Percentiles rank a stretch among this genome's conserved stretches.
Conservation (phyloP, 2,329 filamentous ascomycete genomes). For the Epichloe glyceriae region DNA sequence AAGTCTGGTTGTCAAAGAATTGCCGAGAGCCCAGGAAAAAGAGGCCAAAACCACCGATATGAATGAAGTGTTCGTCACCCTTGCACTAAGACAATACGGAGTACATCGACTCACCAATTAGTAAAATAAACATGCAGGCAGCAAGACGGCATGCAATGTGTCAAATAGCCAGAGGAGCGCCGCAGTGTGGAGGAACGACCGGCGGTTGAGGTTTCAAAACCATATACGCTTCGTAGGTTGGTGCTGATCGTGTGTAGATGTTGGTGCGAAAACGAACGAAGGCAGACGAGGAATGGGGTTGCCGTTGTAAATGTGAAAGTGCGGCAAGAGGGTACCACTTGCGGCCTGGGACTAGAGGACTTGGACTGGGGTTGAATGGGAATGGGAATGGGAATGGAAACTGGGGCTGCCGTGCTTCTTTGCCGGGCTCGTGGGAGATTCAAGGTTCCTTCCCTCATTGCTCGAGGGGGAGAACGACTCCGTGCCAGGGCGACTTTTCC, state of each 20-base stretch:
- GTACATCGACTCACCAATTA: conserved; percentile 3
- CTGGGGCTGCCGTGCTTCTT: conserved; percentile 4
- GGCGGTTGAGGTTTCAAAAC: conserved; percentile 2
- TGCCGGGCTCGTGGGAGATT: conserved; percentile 2
- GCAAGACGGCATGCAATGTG: conserved; percentile 1
- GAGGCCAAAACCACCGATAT: not conserved
- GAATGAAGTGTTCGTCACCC: not conserved
- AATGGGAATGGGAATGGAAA: not conserved
- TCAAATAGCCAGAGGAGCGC: not conserved
- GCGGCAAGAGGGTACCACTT: conserved; percentile 11
- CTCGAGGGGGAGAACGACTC: conserved; percentile 4
- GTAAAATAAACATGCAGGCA: not conserved
- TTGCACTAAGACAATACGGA: conserved; percentile 6
- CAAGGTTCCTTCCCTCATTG: not conserved
- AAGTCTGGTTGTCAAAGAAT: not conserved
- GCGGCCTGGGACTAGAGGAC: conserved; percentile 6
- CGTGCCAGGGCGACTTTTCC: not conserved
- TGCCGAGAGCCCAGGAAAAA: not conserved
- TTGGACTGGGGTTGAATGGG: not conserved
- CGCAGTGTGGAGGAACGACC: not conserved
- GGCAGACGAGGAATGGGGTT: conserved; percentile 14
- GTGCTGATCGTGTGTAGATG: conserved; percentile 13
- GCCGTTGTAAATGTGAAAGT: conserved; percentile 14
- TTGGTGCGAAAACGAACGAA: conserved; percentile 10
- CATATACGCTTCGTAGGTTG: conserved; percentile 7